Evolutionary conservation across 2,329 filamentous ascomycete species (phyloP), one percentile per base, ranked within the genome.

Genomic region (Ascochyta viciae-villosae): DNA sequence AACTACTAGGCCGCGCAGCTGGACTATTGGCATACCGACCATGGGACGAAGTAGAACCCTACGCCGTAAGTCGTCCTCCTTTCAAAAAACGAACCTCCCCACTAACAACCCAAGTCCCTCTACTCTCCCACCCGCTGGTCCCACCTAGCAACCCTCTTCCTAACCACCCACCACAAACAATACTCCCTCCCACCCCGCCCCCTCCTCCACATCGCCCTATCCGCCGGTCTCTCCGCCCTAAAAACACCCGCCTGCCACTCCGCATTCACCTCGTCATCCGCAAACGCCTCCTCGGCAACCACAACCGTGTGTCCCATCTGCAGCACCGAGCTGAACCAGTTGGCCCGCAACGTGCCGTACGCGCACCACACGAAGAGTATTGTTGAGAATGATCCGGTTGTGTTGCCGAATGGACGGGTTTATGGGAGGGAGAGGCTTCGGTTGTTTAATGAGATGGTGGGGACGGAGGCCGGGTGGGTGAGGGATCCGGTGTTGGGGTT

Each of bases 221-320:
- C 89, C 0, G 92, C 93, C 0, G 95, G 95, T 7, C 85, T 99
- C 9, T 97, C 93, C 0, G 93, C 95, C 1, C 87, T 99, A 63
- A 99, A 99, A 77, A 98, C 95, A 0, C 95, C 95, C 0, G 88
- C 92, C 15, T 99, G 95, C 74, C 93, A 98, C 78, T 89, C 89
- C 1, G 79, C 81, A 22, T 83, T 83, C 64, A 80, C 85, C 4
- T 83, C 85, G 1, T 83, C 84, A 9, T 83, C 79, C 13, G 80
- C 81, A 16, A 77, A 79, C 64, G 71, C 76, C n/a, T 82, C 80
- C 26, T 84, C 89, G 1, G 87, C 87, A 2, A 89, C 77, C 10
- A 77, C 90, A 7, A 89, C 87, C 44, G 87, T 98, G 38, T 99
- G 95, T 68, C 95, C 95, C 3, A 98, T 99, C 71, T 99, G 95